Percentiles rank a stretch among this genome's conserved stretches.
Evolutionary conservation across 2,329 filamentous ascomycete species (phyloP).

Genomic region (Colletotrichum gigasporum): DNA sequence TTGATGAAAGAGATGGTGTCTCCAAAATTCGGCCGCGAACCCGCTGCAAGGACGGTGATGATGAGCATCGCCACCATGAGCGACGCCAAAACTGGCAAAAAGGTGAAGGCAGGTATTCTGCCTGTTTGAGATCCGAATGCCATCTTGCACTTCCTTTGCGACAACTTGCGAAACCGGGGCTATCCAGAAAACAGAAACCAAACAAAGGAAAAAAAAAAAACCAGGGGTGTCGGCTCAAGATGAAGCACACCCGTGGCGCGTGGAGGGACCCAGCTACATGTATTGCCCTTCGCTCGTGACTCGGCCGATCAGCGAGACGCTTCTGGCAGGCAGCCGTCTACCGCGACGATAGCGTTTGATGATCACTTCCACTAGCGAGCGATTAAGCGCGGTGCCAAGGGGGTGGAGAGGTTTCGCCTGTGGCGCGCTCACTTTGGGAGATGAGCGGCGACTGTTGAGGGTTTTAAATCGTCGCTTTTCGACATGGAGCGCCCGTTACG

Average conservation of each 20-base stretch:
- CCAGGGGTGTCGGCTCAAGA: too few species aligned
- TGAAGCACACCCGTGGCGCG: too few species aligned
- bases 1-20: constrained; percentile 43
- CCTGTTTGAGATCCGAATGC: neutral
- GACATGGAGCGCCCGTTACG: neutral
- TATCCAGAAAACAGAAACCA: too few species aligned
- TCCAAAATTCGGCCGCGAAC: constrained; percentile 36
- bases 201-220: too few species aligned
- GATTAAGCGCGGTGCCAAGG: neutral
- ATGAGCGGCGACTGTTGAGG: neutral
- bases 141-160: constrained; percentile 17
- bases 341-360: neutral
- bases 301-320: neutral
- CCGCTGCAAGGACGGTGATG: constrained; percentile 42
- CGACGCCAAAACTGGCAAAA: constrained; percentile 35
- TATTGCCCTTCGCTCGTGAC: neutral
- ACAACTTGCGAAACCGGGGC: too few species aligned
- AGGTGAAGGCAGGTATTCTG: constrained; percentile 18
- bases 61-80: constrained; percentile 37
- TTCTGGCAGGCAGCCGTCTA: neutral
- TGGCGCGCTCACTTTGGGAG: neutral
- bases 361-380: neutral
- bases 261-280: neutral
- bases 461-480: neutral
- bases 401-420: too few species aligned